Evolutionary conservation across 2,329 filamentous ascomycete species (phyloP).

Genomic region (Fusarium sororula): DNA sequence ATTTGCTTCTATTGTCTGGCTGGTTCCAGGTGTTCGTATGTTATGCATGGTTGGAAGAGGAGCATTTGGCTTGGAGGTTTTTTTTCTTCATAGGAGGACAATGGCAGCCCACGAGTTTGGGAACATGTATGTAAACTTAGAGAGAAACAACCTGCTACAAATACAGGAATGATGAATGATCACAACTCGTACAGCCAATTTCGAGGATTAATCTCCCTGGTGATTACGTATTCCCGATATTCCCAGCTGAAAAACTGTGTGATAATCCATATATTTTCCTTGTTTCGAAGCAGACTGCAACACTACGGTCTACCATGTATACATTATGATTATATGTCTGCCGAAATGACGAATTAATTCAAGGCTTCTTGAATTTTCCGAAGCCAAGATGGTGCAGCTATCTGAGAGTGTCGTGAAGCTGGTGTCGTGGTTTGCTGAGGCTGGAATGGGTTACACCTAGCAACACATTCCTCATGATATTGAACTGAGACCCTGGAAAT

Average conservation of each 20-base stretch:
- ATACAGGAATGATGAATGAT: slow-evolving; percentile 45
- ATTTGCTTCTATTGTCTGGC: slow-evolving; percentile 45
- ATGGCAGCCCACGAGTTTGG: slow-evolving; percentile 45
- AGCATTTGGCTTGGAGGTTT: slow-evolving; percentile 48
- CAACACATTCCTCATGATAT: slow-evolving; percentile 53
- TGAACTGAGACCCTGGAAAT: slow-evolving; percentile 44
- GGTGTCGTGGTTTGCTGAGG: slow-evolving; percentile 22
- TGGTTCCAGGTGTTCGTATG: slow-evolving; percentile 48
- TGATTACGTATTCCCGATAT: slow-evolving; percentile 10
- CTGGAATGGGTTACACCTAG: slow-evolving; percentile 50
- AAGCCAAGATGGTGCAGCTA: not conserved
- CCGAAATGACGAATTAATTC: not conserved
- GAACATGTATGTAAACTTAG: slow-evolving; percentile 49
- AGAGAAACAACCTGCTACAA: slow-evolving; percentile 42
- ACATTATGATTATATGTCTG: not conserved
- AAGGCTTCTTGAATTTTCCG: not conserved
- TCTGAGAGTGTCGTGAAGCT: slow-evolving; percentile 18
- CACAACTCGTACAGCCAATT: slow-evolving; percentile 27
- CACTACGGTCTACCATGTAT: not conserved
- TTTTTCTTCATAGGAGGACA: slow-evolving; percentile 48
- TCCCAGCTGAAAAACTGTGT: not conserved
- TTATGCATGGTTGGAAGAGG: slow-evolving; percentile 47
- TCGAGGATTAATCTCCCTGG: slow-evolving; percentile 23
- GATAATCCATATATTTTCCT: not conserved
- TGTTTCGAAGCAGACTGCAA: not conserved